These are phyloP conservation scores for Clavaria fumosa DNA, from an alignment of 768 basidiomycete species.

Conservation along the genomic window DNA sequence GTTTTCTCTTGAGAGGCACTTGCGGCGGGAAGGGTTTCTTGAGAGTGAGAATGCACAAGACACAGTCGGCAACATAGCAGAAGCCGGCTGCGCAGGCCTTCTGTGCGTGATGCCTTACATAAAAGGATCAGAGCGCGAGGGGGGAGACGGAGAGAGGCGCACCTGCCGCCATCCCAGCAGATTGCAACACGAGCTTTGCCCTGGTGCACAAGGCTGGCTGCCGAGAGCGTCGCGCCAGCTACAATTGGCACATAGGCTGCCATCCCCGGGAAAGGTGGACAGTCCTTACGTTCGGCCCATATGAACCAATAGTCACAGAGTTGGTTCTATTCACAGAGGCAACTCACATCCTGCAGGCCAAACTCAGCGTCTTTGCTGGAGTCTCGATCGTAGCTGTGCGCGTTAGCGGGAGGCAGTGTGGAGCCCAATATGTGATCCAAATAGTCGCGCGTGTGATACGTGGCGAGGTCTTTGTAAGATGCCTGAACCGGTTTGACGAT, in stretches of 20 bases:
- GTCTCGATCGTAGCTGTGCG: slow-evolving; percentile 2
- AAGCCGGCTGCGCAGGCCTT: slow-evolving; percentile 73
- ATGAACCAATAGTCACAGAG: slow-evolving; percentile 3
- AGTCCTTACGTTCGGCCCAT: slow-evolving; percentile 71
- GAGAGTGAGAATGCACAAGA: slow-evolving; percentile 65
- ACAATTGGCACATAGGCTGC: slow-evolving; percentile 53
- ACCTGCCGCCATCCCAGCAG: slow-evolving; percentile 88
- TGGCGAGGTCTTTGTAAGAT: slow-evolving; percentile 36
- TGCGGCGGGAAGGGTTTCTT: slow-evolving; percentile 24
- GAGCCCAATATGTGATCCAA: slow-evolving; percentile 40
- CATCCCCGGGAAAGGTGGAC: slow-evolving; percentile 60
- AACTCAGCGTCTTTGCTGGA: slow-evolving; percentile 23
- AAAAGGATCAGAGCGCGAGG: too few relatives aligned
- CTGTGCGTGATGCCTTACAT: slow-evolving; percentile 62
- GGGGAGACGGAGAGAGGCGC: not conserved
- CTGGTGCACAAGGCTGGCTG: slow-evolving; percentile 41
- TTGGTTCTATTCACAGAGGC: slow-evolving; percentile 11
- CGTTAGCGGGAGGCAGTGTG: slow-evolving; percentile 12
- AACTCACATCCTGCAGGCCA: slow-evolving; percentile 46
- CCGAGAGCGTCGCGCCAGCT: slow-evolving; percentile 68
- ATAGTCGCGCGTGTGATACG: slow-evolving; percentile 61
- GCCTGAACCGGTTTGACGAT: slow-evolving; percentile 42
- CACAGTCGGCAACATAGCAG: slow-evolving; percentile 87
- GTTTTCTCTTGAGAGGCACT: slow-evolving; percentile 18
- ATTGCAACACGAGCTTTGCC: slow-evolving; percentile 46